phyloP scores from a whole-genome alignment of 2,329 filamentous ascomycete genomes.

The Fusarium sp. region DNA sequence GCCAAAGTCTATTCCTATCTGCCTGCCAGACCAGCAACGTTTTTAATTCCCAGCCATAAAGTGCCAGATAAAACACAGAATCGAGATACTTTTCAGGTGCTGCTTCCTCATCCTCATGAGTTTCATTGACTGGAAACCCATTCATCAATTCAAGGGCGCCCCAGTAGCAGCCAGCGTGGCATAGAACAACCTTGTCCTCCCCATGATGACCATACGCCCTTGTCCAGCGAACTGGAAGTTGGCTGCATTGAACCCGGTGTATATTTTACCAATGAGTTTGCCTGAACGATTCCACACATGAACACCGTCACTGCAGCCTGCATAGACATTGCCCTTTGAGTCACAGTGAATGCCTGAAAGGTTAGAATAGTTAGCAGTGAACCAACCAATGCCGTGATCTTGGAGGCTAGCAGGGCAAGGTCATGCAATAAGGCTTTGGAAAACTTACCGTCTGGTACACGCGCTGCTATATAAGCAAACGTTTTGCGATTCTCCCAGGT shows the following conservation, averaged over 20 bases:
- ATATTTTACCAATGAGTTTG: conserved; percentile 66
- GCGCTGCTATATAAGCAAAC: conserved; percentile 66
- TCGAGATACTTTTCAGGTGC: background rate
- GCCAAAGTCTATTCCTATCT: no score
- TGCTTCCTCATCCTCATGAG: no score
- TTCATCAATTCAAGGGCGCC: conserved; percentile 15
- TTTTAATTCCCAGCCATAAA: no score
- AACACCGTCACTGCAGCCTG: conserved; percentile 60
- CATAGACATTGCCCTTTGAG: conserved; percentile 65
- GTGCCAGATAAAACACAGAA: no score
- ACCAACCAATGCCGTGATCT: no score
- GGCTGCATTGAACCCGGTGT: conserved; percentile 56
- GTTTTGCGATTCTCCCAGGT: conserved; percentile 60
- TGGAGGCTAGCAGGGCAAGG: no score
- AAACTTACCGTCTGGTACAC: conserved; percentile 66
- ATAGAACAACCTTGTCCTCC: conserved; percentile 51
- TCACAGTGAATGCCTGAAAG: conserved; percentile 65
- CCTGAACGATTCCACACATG: conserved; percentile 60
- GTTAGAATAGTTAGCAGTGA: background rate
- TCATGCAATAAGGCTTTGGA: background rate
- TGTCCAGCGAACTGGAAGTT: conserved; percentile 59
- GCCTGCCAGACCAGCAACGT: no score
- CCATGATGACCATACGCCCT: conserved; percentile 52
- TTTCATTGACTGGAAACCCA: background rate
- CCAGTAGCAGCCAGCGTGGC: conserved; percentile 42